phyloP scores from a whole-genome alignment of 139 green algal species.

The Astrephomene gubernaculifera region DNA sequence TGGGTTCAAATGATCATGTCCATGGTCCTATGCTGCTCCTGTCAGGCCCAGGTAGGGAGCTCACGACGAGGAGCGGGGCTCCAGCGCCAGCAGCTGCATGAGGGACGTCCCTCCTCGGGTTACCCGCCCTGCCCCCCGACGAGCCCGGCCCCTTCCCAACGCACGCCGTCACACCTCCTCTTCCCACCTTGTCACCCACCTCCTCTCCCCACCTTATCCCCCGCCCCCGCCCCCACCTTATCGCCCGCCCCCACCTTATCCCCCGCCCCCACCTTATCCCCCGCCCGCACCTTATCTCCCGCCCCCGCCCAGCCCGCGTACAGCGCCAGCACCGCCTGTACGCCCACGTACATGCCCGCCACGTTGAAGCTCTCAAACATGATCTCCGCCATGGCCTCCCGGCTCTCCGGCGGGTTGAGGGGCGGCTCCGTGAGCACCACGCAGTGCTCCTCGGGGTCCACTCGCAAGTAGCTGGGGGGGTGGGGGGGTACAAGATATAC shows the following conservation, averaged over 20 bases:
- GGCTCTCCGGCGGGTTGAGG: constrained; percentile 83
- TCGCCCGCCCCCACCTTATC: background rate
- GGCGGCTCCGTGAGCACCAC: constrained; percentile 88
- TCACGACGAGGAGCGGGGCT: too few species aligned
- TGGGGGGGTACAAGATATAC: too few species aligned
- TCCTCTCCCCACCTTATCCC: background rate
- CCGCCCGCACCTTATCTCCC: background rate
- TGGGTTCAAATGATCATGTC: too few species aligned
- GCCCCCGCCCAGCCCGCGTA: constrained; percentile 52
- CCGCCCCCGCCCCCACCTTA: background rate
- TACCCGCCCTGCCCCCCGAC: too few species aligned
- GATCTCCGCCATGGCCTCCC: constrained; percentile 85
- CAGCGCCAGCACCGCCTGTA: constrained; percentile 67
- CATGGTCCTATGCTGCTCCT: too few species aligned
- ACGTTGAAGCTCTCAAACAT: constrained; percentile 93
- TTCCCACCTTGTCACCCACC: background rate
- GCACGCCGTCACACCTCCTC: too few species aligned
- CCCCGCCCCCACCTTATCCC: background rate
- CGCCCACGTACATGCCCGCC: constrained; percentile 80
- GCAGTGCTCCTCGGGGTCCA: constrained; percentile 80
- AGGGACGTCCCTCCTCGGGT: too few species aligned
- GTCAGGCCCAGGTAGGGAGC: too few species aligned
- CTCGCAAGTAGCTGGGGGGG: constrained; percentile 60
- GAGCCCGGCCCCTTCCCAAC: too few species aligned
- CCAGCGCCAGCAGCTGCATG: too few species aligned